Percentiles rank a stretch among this genome's conserved stretches.
These are phyloP conservation scores for Neospora caninum DNA, from an alignment of 169 alveolate species.

Conservation along the genomic window DNA sequence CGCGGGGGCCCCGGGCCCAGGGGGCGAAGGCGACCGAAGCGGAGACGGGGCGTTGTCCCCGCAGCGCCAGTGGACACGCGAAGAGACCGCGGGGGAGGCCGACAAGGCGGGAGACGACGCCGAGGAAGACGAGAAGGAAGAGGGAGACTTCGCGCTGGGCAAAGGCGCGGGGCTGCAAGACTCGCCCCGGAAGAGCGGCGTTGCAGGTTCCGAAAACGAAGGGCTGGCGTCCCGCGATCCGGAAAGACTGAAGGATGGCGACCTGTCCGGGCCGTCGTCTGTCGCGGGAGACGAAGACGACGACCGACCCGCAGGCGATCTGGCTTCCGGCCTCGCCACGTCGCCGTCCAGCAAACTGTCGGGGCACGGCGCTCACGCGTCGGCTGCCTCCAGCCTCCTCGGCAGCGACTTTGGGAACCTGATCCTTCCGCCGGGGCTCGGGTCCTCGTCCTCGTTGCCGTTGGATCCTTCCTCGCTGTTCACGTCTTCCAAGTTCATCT, in stretches of 20 bases:
- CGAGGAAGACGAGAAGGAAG: conserved; percentile 14
- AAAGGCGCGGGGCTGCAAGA: background rate
- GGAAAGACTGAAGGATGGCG: background rate
- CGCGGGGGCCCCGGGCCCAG: background rate
- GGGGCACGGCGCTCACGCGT: background rate
- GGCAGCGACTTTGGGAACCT: conserved; percentile 22
- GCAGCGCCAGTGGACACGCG: background rate
- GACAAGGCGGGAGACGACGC: background rate
- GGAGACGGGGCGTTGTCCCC: background rate
- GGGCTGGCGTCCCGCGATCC: background rate
- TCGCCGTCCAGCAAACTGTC: background rate
- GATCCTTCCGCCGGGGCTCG: background rate
- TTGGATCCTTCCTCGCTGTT: conserved; percentile 42
- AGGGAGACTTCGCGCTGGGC: background rate
- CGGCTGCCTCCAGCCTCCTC: background rate
- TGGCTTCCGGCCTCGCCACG: background rate
- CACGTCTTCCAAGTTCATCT: conserved; percentile 48
- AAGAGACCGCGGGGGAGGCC: background rate
- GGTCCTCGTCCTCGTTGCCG: background rate
- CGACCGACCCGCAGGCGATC: background rate
- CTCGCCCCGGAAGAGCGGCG: background rate
- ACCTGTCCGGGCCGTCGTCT: background rate
- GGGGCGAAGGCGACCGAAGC: background rate
- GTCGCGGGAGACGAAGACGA: background rate
- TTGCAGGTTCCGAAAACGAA: background rate